Base-by-base conservation (phyloP, 225 moss, liverwort and hornwort genomes). In the Sphagnum contortum region DNA sequence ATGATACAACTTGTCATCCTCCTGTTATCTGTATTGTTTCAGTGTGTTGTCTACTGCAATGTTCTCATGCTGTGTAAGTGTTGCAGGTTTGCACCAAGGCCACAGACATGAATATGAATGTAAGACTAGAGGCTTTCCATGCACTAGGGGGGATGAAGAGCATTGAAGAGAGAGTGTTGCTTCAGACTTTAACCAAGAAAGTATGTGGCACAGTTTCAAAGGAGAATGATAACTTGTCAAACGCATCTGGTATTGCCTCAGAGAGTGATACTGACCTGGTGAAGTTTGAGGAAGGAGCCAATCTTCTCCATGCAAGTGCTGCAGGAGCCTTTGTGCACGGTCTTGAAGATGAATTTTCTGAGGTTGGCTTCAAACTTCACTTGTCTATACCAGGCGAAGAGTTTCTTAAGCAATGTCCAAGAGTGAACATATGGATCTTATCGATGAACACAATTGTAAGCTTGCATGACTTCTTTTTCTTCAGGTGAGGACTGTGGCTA, bases 281-380 rank as follows among this genome's bases (percentile, higher is more conserved):
- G 49, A 79, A 66, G 70, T 68, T 79, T 64, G 93, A 91, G 65
- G 88, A 87, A 70, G 80, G 62, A 70, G 73, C 76, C 65, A 74
- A 66, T 59, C 74, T 88, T 73, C 69, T 92, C 65, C 83, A 84
- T 67, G 83, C 90, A 70, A 88, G 88, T 90, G 85, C 87, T 61
- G 92, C 90, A 70, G 96, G 96, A 76, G 93, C 91, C 52, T 98
- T 98, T 87, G 96, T 92, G 62, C 85, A 93, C 64, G 96, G 90
- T 0, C 87, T 98, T 57, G 96, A 98, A 82, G 96, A 98, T 68
- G 96, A 98, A 71, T 98, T 82, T 71, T 75, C 82, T 69, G 96
- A 98, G 90, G 96, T 98, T 12, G 73, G 64, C 44, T 60, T 45
- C 57, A 54, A 45, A 47, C 48, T 14, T 57, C 51, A 62, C 13